phyloP scores from a whole-genome alignment of 1,139 yeast species.

The Arxiozyma heterogenica region DNA sequence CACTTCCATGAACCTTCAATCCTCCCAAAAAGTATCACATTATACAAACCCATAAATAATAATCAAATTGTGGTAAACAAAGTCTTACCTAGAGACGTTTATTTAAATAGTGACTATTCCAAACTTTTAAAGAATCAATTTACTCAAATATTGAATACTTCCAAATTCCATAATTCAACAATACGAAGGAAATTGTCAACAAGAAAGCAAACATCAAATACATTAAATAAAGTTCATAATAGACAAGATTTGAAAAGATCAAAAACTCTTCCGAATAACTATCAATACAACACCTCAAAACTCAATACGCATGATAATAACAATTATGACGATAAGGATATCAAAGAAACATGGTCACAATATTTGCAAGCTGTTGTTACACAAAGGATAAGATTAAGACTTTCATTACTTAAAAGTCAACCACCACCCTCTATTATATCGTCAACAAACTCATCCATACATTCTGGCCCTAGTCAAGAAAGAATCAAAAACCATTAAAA shows the following conservation, averaged over 20 bases:
- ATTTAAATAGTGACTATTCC: neutral
- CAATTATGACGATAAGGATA: neutral
- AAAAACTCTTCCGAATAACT: constrained; percentile 1
- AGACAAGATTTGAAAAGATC: constrained; percentile 1
- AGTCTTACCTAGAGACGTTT: constrained; percentile 1
- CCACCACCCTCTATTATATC: neutral
- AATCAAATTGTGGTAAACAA: constrained; percentile 2
- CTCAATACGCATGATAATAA: neutral
- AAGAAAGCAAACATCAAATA: neutral
- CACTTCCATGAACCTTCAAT: neutral
- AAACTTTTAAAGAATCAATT: neutral
- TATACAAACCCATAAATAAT: constrained; percentile 3
- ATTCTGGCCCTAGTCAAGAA: neutral
- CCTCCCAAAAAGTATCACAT: neutral
- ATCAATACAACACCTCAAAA: neutral
- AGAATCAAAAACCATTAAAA: neutral
- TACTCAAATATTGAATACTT: neutral
- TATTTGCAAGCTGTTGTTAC: constrained; percentile 24
- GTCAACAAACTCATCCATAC: neutral
- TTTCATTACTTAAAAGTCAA: constrained; percentile 7
- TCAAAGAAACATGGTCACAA: constrained; percentile 22
- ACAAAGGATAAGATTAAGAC: constrained; percentile 25
- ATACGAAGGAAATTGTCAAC: neutral
- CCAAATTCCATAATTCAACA: neutral
- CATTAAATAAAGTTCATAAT: neutral